Evolutionary conservation across 441 rosid species (phyloP).

Genomic region (Erysimum cheiri): DNA sequence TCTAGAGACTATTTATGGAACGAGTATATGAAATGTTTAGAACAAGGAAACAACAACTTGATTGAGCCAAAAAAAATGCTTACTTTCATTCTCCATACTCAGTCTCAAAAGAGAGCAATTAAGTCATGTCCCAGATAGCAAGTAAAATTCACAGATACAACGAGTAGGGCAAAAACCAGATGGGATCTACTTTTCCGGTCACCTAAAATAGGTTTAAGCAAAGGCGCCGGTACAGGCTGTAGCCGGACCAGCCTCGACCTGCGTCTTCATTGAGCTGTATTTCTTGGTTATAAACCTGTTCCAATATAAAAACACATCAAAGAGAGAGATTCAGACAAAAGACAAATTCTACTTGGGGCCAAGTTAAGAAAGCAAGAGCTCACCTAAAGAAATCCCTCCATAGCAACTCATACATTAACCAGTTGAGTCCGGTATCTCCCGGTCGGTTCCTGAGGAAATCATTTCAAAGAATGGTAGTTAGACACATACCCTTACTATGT

Average conservation of each 20-base stretch:
- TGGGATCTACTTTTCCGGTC: conserved; percentile 3
- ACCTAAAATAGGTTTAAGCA: conserved; percentile 50
- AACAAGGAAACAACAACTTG: conserved; percentile 3
- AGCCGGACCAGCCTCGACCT: conserved; percentile 72
- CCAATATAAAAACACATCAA: conserved; percentile 6
- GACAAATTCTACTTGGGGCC: background rate
- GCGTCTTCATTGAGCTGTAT: conserved; percentile 69
- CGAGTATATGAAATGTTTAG: background rate
- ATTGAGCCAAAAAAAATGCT: background rate
- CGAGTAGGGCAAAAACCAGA: conserved; percentile 16
- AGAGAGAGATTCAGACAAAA: conserved; percentile 14
- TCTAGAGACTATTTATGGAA: background rate
- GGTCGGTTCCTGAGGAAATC: conserved; percentile 55
- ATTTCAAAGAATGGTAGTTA: no score
- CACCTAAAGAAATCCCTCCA: conserved; percentile 99
- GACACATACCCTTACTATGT: conserved; percentile 11
- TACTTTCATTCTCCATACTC: conserved; percentile 13
- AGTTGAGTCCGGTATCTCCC: conserved; percentile 71
- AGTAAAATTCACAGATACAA: conserved; percentile 11
- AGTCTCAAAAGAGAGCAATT: conserved; percentile 24
- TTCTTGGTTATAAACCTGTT: conserved; percentile 91
- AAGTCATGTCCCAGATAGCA: conserved; percentile 30
- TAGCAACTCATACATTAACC: conserved; percentile 88
- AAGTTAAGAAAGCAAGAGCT: conserved; percentile 24
- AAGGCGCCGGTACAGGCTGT: conserved; percentile 73